phyloP scores from a whole-genome alignment of 2,329 filamentous ascomycete genomes.

The Nemania bipapillata region DNA sequence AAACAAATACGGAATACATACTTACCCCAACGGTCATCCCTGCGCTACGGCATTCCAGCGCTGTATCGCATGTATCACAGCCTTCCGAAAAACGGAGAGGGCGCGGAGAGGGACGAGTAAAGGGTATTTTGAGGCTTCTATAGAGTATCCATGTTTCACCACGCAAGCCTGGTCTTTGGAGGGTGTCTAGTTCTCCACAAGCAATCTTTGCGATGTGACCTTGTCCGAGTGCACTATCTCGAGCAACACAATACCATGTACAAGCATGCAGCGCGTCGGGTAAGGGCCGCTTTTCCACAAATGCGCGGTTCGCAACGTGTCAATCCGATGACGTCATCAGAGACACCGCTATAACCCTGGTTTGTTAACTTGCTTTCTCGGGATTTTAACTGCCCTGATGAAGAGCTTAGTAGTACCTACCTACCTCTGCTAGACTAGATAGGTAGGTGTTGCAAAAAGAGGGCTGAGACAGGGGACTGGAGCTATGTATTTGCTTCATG shows the following conservation, averaged over 20 bases:
- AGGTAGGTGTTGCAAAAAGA: not conserved
- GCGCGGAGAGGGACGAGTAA: not conserved
- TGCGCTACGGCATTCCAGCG: not conserved
- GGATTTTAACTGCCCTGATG: not conserved
- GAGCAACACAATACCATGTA: not conserved
- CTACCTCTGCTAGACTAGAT: not conserved
- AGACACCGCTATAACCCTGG: not conserved
- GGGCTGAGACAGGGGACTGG: not conserved
- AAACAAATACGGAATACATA: not conserved
- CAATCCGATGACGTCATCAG: not conserved
- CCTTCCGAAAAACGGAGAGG: not conserved
- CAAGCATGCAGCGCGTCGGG: not conserved
- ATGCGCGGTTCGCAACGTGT: not conserved
- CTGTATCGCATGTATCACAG: not conserved
- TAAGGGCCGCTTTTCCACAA: not conserved
- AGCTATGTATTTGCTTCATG: not conserved
- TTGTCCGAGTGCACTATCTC: not conserved
- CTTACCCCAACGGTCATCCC: conserved; percentile 6
- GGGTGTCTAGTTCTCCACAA: not conserved
- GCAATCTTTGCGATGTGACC: conserved; percentile 5
- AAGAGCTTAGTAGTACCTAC: too few relatives aligned
- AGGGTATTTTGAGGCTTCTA: not conserved
- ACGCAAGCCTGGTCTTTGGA: not conserved
- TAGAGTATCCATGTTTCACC: not conserved
- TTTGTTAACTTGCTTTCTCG: not conserved